These are phyloP conservation scores for Pleurotus citrinopileatus DNA, from an alignment of 768 basidiomycete species.

Conservation along the genomic window DNA sequence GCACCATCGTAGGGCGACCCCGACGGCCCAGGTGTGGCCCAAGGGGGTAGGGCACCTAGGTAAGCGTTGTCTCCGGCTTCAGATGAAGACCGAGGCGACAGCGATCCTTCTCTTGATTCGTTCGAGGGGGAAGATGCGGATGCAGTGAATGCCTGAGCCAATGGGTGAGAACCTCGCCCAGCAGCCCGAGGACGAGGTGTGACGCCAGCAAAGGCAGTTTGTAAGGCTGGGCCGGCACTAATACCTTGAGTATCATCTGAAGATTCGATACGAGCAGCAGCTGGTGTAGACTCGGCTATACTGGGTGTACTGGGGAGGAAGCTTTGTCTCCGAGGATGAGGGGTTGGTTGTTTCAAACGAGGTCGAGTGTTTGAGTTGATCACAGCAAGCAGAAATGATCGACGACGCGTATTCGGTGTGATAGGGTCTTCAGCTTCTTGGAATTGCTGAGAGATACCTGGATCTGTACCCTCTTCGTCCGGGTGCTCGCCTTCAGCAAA, in stretches of 20 bases:
- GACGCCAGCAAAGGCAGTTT: slow-evolving; percentile 57
- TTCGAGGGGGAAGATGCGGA: slow-evolving; percentile 31
- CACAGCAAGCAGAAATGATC: slow-evolving; percentile 80
- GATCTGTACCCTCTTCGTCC: slow-evolving; percentile 15
- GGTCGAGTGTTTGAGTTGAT: slow-evolving; percentile 83
- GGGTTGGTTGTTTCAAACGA: slow-evolving; percentile 61
- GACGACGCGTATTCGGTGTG: slow-evolving; percentile 71
- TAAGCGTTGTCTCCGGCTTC: slow-evolving; percentile 17
- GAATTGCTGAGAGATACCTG: background rate
- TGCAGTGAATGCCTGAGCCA: slow-evolving; percentile 47
- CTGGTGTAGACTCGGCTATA: slow-evolving; percentile 32
- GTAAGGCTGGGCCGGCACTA: slow-evolving; percentile 31
- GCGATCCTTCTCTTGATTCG: slow-evolving; percentile 32
- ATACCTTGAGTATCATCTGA: slow-evolving; percentile 26
- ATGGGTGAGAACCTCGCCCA: slow-evolving; percentile 59
- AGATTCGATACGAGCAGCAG: slow-evolving; percentile 2
- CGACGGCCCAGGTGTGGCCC: slow-evolving; percentile 31
- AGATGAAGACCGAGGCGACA: slow-evolving; percentile 21
- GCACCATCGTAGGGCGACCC: slow-evolving; percentile 45
- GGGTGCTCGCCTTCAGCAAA: slow-evolving; percentile 43
- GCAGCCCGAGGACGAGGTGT: slow-evolving; percentile 56
- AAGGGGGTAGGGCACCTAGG: slow-evolving; percentile 18
- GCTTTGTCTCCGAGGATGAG: slow-evolving; percentile 44
- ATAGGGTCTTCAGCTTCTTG: slow-evolving; percentile 34
- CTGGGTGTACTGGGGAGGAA: slow-evolving; percentile 30